phyloP scores from a whole-genome alignment of 345 rosid species.

The Linum trigynum region DNA sequence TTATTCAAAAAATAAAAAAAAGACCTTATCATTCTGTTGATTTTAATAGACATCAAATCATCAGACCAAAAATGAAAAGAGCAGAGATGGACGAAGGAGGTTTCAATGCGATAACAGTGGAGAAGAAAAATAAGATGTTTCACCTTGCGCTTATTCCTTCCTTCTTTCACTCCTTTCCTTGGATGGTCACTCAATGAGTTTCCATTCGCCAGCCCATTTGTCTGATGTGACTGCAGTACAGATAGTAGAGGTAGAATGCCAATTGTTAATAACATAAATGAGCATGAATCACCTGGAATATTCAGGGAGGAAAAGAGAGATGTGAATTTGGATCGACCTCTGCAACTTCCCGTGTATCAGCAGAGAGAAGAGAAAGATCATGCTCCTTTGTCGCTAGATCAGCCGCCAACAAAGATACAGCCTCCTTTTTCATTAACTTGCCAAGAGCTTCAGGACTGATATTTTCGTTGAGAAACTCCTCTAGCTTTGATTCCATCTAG shows the following conservation, averaged over 20 bases:
- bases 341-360: slow-evolving; percentile 17
- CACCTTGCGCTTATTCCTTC: slow-evolving; percentile 47
- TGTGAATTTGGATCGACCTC: slow-evolving; percentile 18
- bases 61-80: neutral
- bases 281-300: too few species aligned
- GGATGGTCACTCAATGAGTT: too few species aligned
- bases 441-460: slow-evolving; percentile 16
- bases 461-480: slow-evolving; percentile 36
- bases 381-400: slow-evolving; percentile 22
- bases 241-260: slow-evolving; percentile 12
- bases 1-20: slow-evolving; percentile 9
- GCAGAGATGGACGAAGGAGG: neutral
- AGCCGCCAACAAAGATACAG: slow-evolving; percentile 16
- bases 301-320: neutral
- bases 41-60: neutral
- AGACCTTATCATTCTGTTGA: neutral
- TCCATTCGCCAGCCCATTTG: slow-evolving; percentile 19
- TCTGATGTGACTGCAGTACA: slow-evolving; percentile 17
- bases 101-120: neutral
- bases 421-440: slow-evolving; percentile 20
- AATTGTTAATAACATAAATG: neutral
- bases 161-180: slow-evolving; percentile 24
- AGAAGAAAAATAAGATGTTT: neutral
- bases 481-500: slow-evolving; percentile 50
- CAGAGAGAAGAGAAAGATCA: slow-evolving; percentile 2